Percentiles rank a stretch among this genome's conserved stretches.
Conservation (phyloP, 345 rosid genomes). For the Laguncularia racemosa region DNA sequence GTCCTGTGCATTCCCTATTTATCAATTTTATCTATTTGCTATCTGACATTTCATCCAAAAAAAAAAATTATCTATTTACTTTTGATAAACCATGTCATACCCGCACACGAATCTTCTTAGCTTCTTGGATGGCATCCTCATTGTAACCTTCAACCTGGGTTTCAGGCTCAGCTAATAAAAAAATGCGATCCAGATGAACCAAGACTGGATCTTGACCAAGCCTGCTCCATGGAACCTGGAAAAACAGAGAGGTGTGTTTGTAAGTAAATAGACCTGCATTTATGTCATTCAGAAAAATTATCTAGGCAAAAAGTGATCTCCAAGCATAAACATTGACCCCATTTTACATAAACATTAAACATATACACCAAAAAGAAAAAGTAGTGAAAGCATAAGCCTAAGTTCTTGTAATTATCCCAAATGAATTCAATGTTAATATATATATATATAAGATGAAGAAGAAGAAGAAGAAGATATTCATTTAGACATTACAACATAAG, state of each 20-base stretch:
- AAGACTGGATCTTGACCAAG: conserved; percentile 97
- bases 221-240: conserved; percentile 97
- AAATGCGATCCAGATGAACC: conserved; percentile 83
- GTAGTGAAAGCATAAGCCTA: too few species aligned
- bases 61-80: neutral
- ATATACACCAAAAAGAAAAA: too few species aligned
- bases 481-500: too few species aligned
- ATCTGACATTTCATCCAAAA: too few species aligned
- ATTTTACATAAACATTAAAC: too few species aligned
- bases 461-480: too few species aligned
- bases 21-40: neutral
- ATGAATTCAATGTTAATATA: too few species aligned
- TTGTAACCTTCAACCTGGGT: conserved; percentile 69
- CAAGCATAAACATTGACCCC: neutral
- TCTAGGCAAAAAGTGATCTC: neutral
- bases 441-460: too few species aligned
- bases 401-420: too few species aligned
- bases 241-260: conserved; percentile 1
- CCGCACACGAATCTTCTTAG: conserved; percentile 72
- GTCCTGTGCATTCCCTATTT: conserved; percentile 71
- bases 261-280: neutral
- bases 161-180: conserved; percentile 81
- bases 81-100: conserved; percentile 40
- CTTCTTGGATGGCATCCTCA: conserved; percentile 87
- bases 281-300: neutral